A percentile compares a stretch with the other conserved stretches of the same genome.
These are phyloP conservation scores for Ophiostoma australiae DNA, from an alignment of 2,329 filamentous ascomycete genomes.

Conservation along the genomic window DNA sequence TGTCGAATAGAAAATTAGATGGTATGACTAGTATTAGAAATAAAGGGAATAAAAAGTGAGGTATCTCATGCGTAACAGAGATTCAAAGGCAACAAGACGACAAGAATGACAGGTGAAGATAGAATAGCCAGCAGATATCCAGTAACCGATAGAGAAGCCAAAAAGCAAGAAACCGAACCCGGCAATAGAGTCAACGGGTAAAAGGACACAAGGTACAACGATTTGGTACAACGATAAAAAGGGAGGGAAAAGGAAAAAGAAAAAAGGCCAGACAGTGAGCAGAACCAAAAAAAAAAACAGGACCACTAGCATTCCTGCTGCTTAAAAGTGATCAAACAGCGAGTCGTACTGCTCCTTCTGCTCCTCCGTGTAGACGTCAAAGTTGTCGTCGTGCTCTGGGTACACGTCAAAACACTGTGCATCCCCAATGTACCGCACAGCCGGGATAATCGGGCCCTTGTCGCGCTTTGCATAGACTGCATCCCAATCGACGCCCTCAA, in stretches of 20 bases:
- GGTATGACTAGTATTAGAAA: background rate
- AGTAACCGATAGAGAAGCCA: constrained; percentile 9
- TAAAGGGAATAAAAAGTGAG: background rate
- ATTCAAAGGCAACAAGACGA: background rate
- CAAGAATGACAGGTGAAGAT: constrained; percentile 6
- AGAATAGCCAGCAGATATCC: constrained; percentile 6
- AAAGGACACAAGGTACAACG: no score
- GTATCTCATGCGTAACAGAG: background rate
- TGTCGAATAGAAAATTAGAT: background rate
- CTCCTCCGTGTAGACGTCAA: constrained; percentile 64
- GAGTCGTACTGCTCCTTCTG: constrained; percentile 64
- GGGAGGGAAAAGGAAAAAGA: no score
- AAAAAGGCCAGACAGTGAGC: background rate
- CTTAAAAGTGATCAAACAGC: constrained; percentile 53
- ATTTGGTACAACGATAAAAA: no score
- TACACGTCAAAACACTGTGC: constrained; percentile 79
- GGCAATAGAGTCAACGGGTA: background rate
- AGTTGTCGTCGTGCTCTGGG: constrained; percentile 65
- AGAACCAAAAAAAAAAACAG: background rate
- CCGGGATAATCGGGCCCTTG: constrained; percentile 69
- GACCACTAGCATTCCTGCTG: background rate
- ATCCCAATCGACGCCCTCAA: constrained; percentile 68
- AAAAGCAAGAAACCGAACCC: background rate
- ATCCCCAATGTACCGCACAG: constrained; percentile 66
- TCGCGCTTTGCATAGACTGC: constrained; percentile 60